Conservation (phyloP, 441 rosid species). For the Oxalis stricta region DNA sequence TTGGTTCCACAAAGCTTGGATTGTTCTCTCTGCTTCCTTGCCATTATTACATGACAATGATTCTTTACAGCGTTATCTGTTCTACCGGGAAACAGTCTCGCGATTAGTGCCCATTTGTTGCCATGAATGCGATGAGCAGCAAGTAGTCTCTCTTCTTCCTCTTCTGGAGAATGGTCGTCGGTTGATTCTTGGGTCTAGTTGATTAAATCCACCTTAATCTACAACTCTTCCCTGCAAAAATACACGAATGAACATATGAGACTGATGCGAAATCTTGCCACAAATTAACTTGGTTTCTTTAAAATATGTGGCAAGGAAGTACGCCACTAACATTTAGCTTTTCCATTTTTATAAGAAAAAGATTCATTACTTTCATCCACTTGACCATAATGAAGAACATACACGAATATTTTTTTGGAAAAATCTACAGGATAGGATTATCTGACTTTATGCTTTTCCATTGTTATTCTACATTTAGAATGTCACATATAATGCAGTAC, state of each 20-base stretch:
- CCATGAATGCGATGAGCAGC: slow-evolving; percentile 48
- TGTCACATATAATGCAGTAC: too few relatives aligned
- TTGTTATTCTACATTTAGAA: too few relatives aligned
- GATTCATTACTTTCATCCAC: too few relatives aligned
- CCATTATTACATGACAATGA: slow-evolving; percentile 60
- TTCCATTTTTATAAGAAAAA: too few relatives aligned
- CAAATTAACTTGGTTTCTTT: too few relatives aligned
- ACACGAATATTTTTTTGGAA: too few relatives aligned
- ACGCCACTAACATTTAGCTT: too few relatives aligned
- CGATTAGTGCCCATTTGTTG: slow-evolving; percentile 53
- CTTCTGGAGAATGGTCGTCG: slow-evolving; percentile 42
- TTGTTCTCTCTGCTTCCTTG: slow-evolving; percentile 42
- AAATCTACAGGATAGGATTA: too few relatives aligned
- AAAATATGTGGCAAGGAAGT: too few relatives aligned
- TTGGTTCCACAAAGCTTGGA: slow-evolving; percentile 24
- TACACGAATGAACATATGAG: background rate
- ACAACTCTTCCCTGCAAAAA: slow-evolving; percentile 44
- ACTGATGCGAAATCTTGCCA: too few relatives aligned
- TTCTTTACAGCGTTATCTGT: slow-evolving; percentile 56
- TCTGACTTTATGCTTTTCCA: too few relatives aligned
- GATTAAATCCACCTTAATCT: slow-evolving; percentile 67
- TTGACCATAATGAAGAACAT: too few relatives aligned
- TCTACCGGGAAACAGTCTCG: slow-evolving; percentile 47
- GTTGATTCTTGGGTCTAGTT: slow-evolving; percentile 52
- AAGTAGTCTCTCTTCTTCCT: slow-evolving; percentile 46